Evolutionary conservation across 768 basidiomycete species (phyloP).

Genomic region (Pleurotus sapidus): DNA sequence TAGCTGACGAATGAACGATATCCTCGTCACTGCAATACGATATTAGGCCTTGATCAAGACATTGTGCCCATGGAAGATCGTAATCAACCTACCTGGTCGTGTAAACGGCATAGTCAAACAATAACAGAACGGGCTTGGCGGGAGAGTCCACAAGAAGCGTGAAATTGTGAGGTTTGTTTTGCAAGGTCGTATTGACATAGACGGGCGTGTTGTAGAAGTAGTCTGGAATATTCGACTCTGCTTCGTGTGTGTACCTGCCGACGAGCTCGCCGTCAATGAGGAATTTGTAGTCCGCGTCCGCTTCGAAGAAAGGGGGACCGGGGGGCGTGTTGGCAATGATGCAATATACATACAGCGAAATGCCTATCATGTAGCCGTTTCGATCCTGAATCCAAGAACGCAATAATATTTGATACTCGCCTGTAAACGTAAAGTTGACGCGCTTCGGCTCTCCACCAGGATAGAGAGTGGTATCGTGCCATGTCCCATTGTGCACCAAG

Average conservation of each 20-base stretch:
- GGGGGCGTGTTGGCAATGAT: conserved; percentile 14
- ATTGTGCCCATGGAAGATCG: not conserved
- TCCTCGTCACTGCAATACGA: too few relatives aligned
- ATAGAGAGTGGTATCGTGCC: too few relatives aligned
- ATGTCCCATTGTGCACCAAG: too few relatives aligned
- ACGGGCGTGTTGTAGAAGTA: conserved; percentile 11
- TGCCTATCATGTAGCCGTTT: conserved; percentile 6
- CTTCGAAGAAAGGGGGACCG: conserved; percentile 1
- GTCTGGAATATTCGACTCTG: not conserved
- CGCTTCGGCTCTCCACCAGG: too few relatives aligned
- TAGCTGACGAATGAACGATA: not conserved
- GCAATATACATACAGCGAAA: conserved; percentile 15
- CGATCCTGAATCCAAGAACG: not conserved
- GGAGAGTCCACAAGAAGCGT: not conserved
- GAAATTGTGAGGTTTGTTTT: conserved; percentile 3
- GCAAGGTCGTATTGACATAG: conserved; percentile 6
- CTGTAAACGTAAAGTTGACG: too few relatives aligned
- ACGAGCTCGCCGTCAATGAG: conserved; percentile 9
- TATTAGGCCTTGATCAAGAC: too few relatives aligned
- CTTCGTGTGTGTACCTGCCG: conserved; percentile 9
- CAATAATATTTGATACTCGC: not conserved
- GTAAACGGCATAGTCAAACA: conserved; percentile 3
- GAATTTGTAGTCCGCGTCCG: conserved; percentile 11
- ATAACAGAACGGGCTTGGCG: not conserved
- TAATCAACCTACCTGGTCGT: not conserved